These are phyloP conservation scores for Salix caprea DNA, from an alignment of 345 rosid species.

Conservation along the genomic window DNA sequence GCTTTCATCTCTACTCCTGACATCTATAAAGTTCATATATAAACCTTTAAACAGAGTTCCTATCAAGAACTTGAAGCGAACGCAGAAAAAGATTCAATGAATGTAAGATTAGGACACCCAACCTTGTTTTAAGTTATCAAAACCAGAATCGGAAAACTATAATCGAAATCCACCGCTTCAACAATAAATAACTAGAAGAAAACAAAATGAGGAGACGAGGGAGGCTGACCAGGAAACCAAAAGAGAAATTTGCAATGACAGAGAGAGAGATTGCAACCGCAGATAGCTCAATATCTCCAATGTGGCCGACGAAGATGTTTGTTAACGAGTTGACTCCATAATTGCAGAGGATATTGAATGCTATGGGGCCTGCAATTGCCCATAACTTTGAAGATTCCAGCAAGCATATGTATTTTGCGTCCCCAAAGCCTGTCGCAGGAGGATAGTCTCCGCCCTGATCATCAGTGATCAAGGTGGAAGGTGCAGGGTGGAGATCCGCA, in stretches of 20 bases:
- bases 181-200: not conserved
- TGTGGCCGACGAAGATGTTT: slow-evolving; percentile 85
- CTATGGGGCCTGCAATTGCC: slow-evolving; percentile 84
- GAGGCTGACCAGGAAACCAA: slow-evolving; percentile 73
- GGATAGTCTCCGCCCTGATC: slow-evolving; percentile 56
- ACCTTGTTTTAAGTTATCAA: no score
- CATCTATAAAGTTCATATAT: no score
- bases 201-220: not conserved
- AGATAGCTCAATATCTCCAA: slow-evolving; percentile 86
- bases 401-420: slow-evolving; percentile 44
- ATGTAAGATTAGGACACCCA: no score
- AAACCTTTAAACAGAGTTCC: no score
- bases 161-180: no score
- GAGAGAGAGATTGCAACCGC: slow-evolving; percentile 79
- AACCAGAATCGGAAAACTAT: no score
- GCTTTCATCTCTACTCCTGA: no score
- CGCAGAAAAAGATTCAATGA: no score
- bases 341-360: slow-evolving; percentile 81
- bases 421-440: slow-evolving; percentile 34
- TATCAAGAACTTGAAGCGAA: no score
- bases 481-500: slow-evolving; percentile 60
- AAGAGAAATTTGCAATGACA: slow-evolving; percentile 87
- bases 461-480: slow-evolving; percentile 33
- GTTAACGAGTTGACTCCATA: slow-evolving; percentile 87
- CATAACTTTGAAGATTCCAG: slow-evolving; percentile 65